Evolutionary conservation across 768 basidiomycete genomes (phyloP), one percentile per base, ranked within the genome.

Genomic region (Lactarius hengduanensis): DNA sequence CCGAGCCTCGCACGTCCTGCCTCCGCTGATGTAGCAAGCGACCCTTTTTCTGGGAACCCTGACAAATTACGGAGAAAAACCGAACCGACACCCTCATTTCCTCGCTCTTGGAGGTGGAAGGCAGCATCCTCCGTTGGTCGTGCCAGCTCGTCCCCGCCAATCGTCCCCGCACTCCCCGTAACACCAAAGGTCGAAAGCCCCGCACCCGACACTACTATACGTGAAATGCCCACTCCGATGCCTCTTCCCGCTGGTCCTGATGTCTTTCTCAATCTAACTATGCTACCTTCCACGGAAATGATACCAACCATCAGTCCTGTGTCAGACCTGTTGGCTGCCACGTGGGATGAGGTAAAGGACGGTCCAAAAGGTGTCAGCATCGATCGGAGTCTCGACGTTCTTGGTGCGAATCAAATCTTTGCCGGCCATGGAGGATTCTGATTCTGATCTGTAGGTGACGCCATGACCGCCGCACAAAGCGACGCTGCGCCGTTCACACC

Each of bases 301-400:
- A n/a, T 36, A 28, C 22, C 53, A 26, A 30, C 57, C 28, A 6
- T 28, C n/a, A 30, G 8, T 2, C 57, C 47, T 26, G 32, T 30
- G 30, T 22, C 47, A 36, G 61, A 67, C 61, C 30, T 16, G 40
- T 30, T 67, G 6, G 7, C 45, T 3, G 50, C 50, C 18, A 45
- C 50, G 10, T 66, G 43, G 57, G 30, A 63, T 9, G 8, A n/a
- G 20, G 61, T 59, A 34, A 63, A 67, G 22, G 47, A n/a, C 10
- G 40, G 32, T 22, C 30, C 47, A 13, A 55, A 16, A 5, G 10
- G 20, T 32, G 2, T 18, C 3, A 3, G 22, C 1, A 2, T 15
- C 5, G 40, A 9, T 55, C 45, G 5, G 11, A 16, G n/a, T n/a
- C 22, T n/a, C 20, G 13, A 30, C 45, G 13, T 13, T 3, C 16